A percentile compares a stretch with the other conserved stretches of the same genome.
These are phyloP conservation scores for Saturnispora bothae DNA, from an alignment of 805 yeast species.

Conservation along the genomic window DNA sequence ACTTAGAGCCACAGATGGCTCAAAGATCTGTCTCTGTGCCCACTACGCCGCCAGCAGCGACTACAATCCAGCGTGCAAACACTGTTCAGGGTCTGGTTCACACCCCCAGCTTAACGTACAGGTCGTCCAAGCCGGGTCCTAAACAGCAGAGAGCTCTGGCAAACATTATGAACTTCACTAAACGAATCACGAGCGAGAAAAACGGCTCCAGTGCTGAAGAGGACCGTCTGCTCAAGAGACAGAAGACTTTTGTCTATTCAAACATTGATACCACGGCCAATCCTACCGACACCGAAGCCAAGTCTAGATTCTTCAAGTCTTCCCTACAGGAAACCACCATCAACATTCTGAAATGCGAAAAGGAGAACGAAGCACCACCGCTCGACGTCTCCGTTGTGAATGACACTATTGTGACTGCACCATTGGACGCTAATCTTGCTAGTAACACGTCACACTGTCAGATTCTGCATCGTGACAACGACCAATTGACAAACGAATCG, in stretches of 20 bases:
- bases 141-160: conserved; percentile 1
- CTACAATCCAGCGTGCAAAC: not conserved
- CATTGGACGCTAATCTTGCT: not conserved
- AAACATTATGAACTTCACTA: conserved; percentile 1
- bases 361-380: no score
- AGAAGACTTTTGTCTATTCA: conserved; percentile 16
- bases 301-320: not conserved
- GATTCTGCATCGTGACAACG: not conserved
- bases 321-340: no score
- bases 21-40: conserved; percentile 3
- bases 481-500: not conserved
- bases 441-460: not conserved
- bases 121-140: conserved; percentile 4
- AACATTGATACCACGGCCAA: conserved; percentile 8
- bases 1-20: not conserved
- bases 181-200: not conserved
- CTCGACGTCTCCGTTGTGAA: no score
- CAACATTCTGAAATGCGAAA: no score
- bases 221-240: conserved; percentile 21
- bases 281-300: not conserved
- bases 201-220: not conserved
- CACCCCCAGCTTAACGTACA: not conserved
- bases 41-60: not conserved
- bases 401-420: conserved; percentile 4
- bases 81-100: not conserved